phyloP scores from a whole-genome alignment of 2,329 filamentous ascomycete species.

The Aspergillus sojae region DNA sequence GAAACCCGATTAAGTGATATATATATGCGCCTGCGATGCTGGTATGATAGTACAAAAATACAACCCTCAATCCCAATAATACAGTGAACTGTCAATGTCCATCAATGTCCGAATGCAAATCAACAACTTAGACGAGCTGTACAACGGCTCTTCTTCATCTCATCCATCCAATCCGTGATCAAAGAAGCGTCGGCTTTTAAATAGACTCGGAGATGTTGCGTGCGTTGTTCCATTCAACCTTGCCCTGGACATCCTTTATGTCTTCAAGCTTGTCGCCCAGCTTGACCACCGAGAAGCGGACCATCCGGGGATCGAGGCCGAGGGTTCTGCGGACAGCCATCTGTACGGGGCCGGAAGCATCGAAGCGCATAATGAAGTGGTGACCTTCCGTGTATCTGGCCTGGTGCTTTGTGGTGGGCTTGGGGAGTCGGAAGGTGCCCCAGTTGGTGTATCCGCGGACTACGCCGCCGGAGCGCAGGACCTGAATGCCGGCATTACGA shows the following conservation, averaged over 20 bases:
- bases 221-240: constrained; percentile 55
- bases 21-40: constrained; percentile 39
- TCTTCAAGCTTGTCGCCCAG: constrained; percentile 70
- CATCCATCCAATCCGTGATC: constrained; percentile 5
- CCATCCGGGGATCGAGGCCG: constrained; percentile 84
- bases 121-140: constrained; percentile 12
- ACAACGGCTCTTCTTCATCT: constrained; percentile 15
- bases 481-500: constrained; percentile 76
- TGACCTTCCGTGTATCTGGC: constrained; percentile 81
- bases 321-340: constrained; percentile 74
- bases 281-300: constrained; percentile 84
- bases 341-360: constrained; percentile 74
- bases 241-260: constrained; percentile 60
- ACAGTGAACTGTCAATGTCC: constrained; percentile 21
- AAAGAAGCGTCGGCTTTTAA: constrained; percentile 11
- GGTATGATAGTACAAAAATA: constrained; percentile 25
- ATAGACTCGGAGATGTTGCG: constrained; percentile 33
- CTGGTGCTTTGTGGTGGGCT: constrained; percentile 77
- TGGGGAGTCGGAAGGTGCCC: constrained; percentile 87
- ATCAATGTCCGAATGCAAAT: constrained; percentile 6
- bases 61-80: constrained; percentile 25
- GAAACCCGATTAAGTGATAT: constrained; percentile 14
- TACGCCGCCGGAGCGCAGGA: constrained; percentile 83
- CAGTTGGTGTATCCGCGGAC: constrained; percentile 93
- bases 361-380: constrained; percentile 98